Percentiles rank a stretch among this genome's conserved stretches.
phyloP scores from a whole-genome alignment of 2,329 filamentous ascomycete species.

The Colletotrichum neosansevieriae region DNA sequence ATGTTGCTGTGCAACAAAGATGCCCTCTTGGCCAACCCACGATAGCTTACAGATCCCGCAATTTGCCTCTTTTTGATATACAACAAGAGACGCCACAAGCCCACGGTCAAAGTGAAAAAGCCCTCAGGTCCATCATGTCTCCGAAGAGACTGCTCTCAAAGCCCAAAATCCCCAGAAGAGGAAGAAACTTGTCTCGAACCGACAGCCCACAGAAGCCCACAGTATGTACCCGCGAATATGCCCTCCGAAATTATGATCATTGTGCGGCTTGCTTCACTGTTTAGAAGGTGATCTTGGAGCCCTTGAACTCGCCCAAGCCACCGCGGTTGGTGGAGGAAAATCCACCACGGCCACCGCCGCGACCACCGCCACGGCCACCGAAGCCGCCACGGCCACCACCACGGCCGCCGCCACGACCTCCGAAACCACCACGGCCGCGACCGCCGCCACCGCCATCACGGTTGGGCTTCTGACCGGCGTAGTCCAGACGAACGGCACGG shows the following conservation, averaged over 20 bases:
- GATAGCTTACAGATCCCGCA: conserved; percentile 40
- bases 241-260: conserved; percentile 54
- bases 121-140: conserved; percentile 68
- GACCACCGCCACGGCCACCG: conserved; percentile 63
- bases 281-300: conserved; percentile 83
- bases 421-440: conserved; percentile 63
- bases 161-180: conserved; percentile 58
- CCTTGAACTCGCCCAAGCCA: conserved; percentile 64
- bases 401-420: conserved; percentile 64
- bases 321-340: conserved; percentile 58
- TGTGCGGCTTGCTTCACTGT: conserved; percentile 49
- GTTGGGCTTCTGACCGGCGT: conserved; percentile 72
- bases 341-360: conserved; percentile 65
- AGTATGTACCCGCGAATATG: conserved; percentile 57
- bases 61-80: conserved; percentile 26
- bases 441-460: conserved; percentile 67
- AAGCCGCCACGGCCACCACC: conserved; percentile 59
- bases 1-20: conserved; percentile 41
- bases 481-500: conserved; percentile 87
- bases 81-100: conserved; percentile 46
- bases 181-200: conserved; percentile 59
- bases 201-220: conserved; percentile 69
- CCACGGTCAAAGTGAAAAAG: conserved; percentile 53
- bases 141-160: conserved; percentile 63
- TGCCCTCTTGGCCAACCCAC: conserved; percentile 48